A percentile compares a stretch with the other conserved stretches of the same genome.
Conservation (phyloP, 139 green algal genomes). For the Haematococcus sp. region DNA sequence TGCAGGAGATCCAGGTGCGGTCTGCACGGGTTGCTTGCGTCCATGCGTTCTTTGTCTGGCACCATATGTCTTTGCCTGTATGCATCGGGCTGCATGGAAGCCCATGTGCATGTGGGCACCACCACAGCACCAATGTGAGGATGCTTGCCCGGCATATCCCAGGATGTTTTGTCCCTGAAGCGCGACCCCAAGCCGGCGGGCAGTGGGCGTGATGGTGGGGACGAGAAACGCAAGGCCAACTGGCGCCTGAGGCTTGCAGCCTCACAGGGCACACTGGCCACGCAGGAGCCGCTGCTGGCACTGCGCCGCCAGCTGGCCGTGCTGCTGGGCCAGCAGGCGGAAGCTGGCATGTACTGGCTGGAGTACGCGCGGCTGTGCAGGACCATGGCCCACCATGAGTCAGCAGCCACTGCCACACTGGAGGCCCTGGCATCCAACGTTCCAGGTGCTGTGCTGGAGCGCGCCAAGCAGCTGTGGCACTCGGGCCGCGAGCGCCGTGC, state of each 20-base stretch:
- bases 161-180: too few relatives aligned
- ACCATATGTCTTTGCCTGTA: constrained; percentile 44
- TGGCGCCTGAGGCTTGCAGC: constrained; percentile 16
- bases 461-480: constrained; percentile 83
- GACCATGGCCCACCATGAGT: constrained; percentile 75
- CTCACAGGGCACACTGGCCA: constrained; percentile 34
- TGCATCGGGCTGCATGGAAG: too few relatives aligned
- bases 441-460: constrained; percentile 64
- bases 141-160: too few relatives aligned
- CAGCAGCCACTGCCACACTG: constrained; percentile 74
- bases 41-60: background rate
- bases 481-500: constrained; percentile 62
- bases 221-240: too few relatives aligned
- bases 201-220: too few relatives aligned
- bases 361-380: constrained; percentile 83
- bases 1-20: constrained; percentile 58
- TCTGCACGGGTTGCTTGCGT: background rate
- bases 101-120: too few relatives aligned
- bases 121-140: too few relatives aligned
- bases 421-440: constrained; percentile 66
- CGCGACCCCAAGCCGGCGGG: too few relatives aligned
- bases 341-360: constrained; percentile 77
- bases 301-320: constrained; percentile 66
- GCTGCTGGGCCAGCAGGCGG: constrained; percentile 44
- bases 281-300: constrained; percentile 82